Base-by-base conservation (phyloP, 768 basidiomycete genomes). In the Pulveroboletus sp. region DNA sequence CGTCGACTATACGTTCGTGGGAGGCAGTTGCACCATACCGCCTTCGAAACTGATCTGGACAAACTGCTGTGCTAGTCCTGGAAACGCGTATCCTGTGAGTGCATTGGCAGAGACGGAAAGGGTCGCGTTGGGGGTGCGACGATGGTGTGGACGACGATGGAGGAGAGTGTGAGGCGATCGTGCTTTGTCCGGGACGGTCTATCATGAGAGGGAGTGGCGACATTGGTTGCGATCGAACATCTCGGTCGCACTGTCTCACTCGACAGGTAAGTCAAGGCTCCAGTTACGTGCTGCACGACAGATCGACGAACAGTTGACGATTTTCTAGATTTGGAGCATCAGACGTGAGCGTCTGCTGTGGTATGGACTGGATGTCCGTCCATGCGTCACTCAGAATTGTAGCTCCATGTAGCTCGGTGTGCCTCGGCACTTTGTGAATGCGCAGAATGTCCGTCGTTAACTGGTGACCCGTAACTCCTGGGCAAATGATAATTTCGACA, bases 81-180 rank as follows among this genome's bases (percentile, higher is more conserved):
- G 62, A 12, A 37, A 37, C 6, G 51, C 65, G 26, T 73, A 77
- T 54, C 69, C 75, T 37, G 72, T 72, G 43, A 61, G 50, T 1
- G 73, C 75, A 11, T 57, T 85, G 8, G 56, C 62, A 12, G 51
- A 62, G n/a, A 82, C 79, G 4, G 73, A 69, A 51, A 70, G 71
- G n/a, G 57, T 82, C 31, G 84, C 83, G 1, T 64, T 64, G 55
- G 50, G 5, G 79, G 27, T 27, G 27, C 27, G 27, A 27, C 5
- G 27, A 27, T 27, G 3, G 75, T 87, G 2, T 82, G 81, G 72
- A 55, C 52, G 40, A 63, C 61, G 27, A 73, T 85, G 60, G 79
- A 77, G 64, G 54, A 65, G 43, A 75, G 71, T 40, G 5, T 27
- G 27, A 27, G 5, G 27, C 5, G 40, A 31, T 44, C 54, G 43